Evolutionary conservation across 768 basidiomycete species (phyloP).

Genomic region (Hortiboletus campestris): DNA sequence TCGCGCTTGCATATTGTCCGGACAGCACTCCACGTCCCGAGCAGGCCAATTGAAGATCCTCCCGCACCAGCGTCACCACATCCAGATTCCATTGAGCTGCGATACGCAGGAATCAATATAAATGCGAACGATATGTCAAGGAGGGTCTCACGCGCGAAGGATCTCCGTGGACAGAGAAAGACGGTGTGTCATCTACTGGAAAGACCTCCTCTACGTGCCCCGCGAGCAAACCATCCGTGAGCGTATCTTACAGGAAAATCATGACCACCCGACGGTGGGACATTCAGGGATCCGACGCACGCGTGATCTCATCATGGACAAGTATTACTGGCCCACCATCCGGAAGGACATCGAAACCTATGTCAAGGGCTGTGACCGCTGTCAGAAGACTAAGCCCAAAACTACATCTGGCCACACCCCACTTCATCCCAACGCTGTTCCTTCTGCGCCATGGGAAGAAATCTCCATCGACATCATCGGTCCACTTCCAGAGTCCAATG

Average conservation of each 20-base stretch:
- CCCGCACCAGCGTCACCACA: no score
- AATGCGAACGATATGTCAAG: neutral
- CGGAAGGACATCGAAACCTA: neutral
- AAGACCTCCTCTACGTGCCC: neutral
- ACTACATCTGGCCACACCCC: neutral
- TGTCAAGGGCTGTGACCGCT: neutral
- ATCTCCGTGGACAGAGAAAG: neutral
- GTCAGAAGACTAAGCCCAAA: neutral
- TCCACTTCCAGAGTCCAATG: no score
- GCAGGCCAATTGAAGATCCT: no score
- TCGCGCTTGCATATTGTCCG: no score
- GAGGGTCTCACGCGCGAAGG: no score
- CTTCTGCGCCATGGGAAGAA: neutral
- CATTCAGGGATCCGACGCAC: neutral
- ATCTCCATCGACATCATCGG: no score
- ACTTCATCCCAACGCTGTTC: neutral
- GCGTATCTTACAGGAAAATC: neutral
- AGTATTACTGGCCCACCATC: neutral
- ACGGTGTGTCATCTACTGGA: neutral
- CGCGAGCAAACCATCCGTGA: neutral
- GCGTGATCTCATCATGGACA: neutral
- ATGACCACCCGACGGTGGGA: neutral
- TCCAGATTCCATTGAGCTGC: no score
- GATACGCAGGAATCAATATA: no score
- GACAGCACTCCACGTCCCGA: no score